Percentiles rank a stretch among this genome's conserved stretches.
Conservation (phyloP, 176 grass and related monocot genomes). For the Leersia perrieri region DNA sequence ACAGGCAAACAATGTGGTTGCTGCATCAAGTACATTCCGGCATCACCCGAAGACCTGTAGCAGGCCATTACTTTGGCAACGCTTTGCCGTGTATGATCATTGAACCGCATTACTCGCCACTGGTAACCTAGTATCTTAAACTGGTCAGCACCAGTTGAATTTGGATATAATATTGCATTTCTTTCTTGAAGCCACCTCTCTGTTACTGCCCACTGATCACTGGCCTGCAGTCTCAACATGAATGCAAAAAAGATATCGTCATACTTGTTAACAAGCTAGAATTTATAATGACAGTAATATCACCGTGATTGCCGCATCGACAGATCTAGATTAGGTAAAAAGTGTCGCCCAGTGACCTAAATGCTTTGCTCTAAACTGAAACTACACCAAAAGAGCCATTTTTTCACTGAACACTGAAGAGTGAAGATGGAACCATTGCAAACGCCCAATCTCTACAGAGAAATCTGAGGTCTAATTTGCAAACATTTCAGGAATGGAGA, state of each 20-base stretch:
- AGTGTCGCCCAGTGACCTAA: neutral
- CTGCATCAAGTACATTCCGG: slow-evolving; percentile 73
- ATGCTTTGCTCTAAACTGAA: neutral
- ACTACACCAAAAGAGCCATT: neutral
- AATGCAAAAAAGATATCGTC: neutral
- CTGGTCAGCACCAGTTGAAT: slow-evolving; percentile 26
- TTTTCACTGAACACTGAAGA: neutral
- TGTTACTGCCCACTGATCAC: slow-evolving; percentile 42
- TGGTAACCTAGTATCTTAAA: slow-evolving; percentile 91
- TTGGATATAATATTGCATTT: slow-evolving; percentile 53
- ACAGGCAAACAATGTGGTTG: slow-evolving; percentile 80
- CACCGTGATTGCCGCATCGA: neutral
- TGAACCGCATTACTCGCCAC: slow-evolving; percentile 87
- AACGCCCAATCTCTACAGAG: neutral
- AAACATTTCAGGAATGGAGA: neutral
- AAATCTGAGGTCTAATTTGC: neutral
- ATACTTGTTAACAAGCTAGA: neutral
- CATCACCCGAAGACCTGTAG: slow-evolving; percentile 46
- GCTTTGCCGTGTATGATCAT: slow-evolving; percentile 82
- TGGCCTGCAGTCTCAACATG: slow-evolving; percentile 33
- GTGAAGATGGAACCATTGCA: neutral
- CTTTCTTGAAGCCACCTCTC: slow-evolving; percentile 78
- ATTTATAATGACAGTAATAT: neutral
- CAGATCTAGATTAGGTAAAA: neutral
- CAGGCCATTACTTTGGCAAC: slow-evolving; percentile 77